Evolutionary conservation across 805 yeast genomes (phyloP).

Genomic region (Saccharomycopsis guyanensis): DNA sequence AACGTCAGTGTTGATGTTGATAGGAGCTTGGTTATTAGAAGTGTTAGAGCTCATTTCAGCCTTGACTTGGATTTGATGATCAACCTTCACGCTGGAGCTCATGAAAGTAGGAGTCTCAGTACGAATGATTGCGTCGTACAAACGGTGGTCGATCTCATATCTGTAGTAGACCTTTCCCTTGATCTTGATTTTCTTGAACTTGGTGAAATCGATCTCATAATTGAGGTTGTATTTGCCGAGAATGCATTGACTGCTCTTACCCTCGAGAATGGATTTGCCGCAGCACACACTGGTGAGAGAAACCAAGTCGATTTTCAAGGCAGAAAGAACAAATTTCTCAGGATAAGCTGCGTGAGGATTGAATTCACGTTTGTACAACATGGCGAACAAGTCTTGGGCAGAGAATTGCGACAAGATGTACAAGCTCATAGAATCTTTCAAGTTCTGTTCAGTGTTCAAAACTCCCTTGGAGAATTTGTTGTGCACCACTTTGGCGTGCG

Average conservation of each 20-base stretch:
- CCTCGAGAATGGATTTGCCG: constrained; percentile 11
- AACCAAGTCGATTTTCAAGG: constrained; percentile 11
- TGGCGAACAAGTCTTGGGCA: constrained; percentile 9
- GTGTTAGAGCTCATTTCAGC: constrained; percentile 10
- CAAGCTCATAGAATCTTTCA: constrained; percentile 8
- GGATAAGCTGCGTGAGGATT: not conserved
- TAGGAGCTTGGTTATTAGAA: not conserved
- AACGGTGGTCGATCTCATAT: constrained; percentile 10
- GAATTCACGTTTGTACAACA: constrained; percentile 5
- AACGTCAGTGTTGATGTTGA: constrained; percentile 13
- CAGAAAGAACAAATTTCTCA: constrained; percentile 6
- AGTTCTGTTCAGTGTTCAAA: constrained; percentile 8
- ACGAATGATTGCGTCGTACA: constrained; percentile 13
- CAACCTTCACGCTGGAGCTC: constrained; percentile 14
- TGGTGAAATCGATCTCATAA: constrained; percentile 6
- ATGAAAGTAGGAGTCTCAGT: constrained; percentile 13
- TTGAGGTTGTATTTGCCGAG: constrained; percentile 9
- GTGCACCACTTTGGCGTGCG: constrained; percentile 12
- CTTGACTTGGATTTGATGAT: constrained; percentile 15
- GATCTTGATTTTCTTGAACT: constrained; percentile 13
- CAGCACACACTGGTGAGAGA: constrained; percentile 12
- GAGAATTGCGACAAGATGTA: constrained; percentile 10
- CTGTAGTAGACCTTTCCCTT: constrained; percentile 7
- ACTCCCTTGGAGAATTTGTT: constrained; percentile 17
- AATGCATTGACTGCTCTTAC: not conserved